Evolutionary conservation across 1,284 basidiomycete genomes (phyloP), one percentile per base, ranked within the genome.

Genomic region (Inonotus hispidus): DNA sequence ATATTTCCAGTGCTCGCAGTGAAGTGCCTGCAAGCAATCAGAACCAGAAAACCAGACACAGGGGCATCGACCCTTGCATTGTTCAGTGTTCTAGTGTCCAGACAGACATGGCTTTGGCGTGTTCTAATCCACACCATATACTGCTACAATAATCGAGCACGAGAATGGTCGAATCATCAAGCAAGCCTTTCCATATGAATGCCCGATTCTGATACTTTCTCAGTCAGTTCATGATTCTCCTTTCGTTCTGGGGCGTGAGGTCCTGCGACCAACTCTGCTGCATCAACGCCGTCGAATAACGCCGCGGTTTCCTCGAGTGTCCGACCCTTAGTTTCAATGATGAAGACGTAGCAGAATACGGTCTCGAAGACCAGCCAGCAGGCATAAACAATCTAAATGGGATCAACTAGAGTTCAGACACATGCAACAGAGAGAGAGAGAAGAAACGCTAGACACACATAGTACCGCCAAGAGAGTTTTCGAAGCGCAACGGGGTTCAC

Each of bases 301-400:
- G 59, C 61, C 14, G 76, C 73, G 37, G 75, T 76, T 65, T 76
- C 75, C 64, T 77, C 75, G 27, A 78, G 69, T 27, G 71, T 72
- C 54, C 65, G 69, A 59, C 73, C 71, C 70, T 75, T 77, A 6
- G 78, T 79, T 67, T 80, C 79, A 25, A 79, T 67, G 55, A 79
- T 69, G 64, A 71, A 76, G 64, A 77, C 68, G 60, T 72, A 76
- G 57, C 74, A 68, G 70, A 75, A 77, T 37, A 72, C 68, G 38
- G 70, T 56, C 56, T 78, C 76, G 64, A 77, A 74, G 1, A 69
- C 68, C 14, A 76, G 63, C 72, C 74, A 76, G 53, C 67, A 73
- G 46, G 75, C 70, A 67, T 80, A 81, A 11, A 82, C 76, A 52
- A 77, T 68, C 76, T 78, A 45, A 56, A 32, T n/a, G n/a, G 21